Base-by-base conservation (phyloP, 345 rosid species). In the Ailanthus altissimus region DNA sequence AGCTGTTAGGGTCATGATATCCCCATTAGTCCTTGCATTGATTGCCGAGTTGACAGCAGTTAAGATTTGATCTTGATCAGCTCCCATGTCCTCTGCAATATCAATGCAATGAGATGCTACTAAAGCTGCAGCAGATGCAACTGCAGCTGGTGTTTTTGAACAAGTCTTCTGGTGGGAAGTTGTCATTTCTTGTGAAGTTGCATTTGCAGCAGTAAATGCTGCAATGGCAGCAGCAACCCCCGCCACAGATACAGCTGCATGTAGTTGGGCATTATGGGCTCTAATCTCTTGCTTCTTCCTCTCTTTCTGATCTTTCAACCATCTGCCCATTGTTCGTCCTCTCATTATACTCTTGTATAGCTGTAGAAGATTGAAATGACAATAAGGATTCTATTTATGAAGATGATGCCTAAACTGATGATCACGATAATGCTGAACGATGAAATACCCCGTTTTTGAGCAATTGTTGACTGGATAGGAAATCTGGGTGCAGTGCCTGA, bases 211-310 rank as follows among this genome's bases (percentile, higher is more conserved):
- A 2, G 97, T 84, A 18, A 84, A 76, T 25, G 97, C 91, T 1
- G 98, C 98, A 26, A 94, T 87, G 4, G 94, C 97, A 6, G 98
- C 94, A 46, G 97, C 97, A 66, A 94, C 95, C 50, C 95, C 98
- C 2, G 92, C 98, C 28, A 94, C 97, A n/a, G 98, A 91, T 21
- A 94, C 89, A 4, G 98, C 97, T 5, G 98, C 97, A 54, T 93
- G 97, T 40, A 93, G 77, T 75, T 91, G 94, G 7, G 98, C 97
- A 58, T 90, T 93, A 57, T 92, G 95, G 59, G 91, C 83, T 82
- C 97, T 75, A 42, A 79, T 84, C 83, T 91, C 98, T 77, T 93
- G 98, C 86, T 93, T 94, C 84, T 89, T 94, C 86, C 89, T 90
- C 78, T 90, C 97, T 81, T 88, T 94, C 51, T 93, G 98, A 83